phyloP scores from a whole-genome alignment of 345 rosid genomes.

The Noccaea caerulescens region DNA sequence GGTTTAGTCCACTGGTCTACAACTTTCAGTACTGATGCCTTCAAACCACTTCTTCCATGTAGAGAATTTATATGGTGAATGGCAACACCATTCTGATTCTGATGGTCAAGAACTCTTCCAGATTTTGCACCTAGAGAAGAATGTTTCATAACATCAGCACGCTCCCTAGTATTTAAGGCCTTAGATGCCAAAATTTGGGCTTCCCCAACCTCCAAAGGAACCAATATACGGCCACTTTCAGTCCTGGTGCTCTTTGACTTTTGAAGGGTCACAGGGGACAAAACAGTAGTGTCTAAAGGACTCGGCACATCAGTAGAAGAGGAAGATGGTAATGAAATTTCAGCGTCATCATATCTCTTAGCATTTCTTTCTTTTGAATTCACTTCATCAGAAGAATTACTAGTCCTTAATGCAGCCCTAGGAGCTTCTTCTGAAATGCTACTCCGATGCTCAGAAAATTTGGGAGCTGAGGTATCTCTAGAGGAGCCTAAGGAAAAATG shows the following conservation, averaged over 20 bases:
- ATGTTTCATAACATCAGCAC: slow-evolving; percentile 41
- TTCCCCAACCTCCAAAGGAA: slow-evolving; percentile 47
- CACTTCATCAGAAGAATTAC: slow-evolving; percentile 34
- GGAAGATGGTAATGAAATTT: slow-evolving; percentile 39
- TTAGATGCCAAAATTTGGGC: slow-evolving; percentile 38
- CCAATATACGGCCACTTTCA: slow-evolving; percentile 39
- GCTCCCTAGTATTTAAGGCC: slow-evolving; percentile 42
- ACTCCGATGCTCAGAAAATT: slow-evolving; percentile 39
- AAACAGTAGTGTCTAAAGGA: slow-evolving; percentile 29
- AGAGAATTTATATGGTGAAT: slow-evolving; percentile 44
- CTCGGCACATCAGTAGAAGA: slow-evolving; percentile 27
- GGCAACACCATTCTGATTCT: slow-evolving; percentile 43
- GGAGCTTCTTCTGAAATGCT: slow-evolving; percentile 43
- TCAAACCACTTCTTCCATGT: slow-evolving; percentile 53
- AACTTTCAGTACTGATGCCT: slow-evolving; percentile 65
- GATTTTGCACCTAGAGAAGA: slow-evolving; percentile 46
- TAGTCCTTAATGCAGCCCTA: slow-evolving; percentile 34
- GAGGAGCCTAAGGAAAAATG: slow-evolving; percentile 52
- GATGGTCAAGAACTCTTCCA: slow-evolving; percentile 46
- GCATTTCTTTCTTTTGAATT: slow-evolving; percentile 37
- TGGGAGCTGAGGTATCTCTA: slow-evolving; percentile 28
- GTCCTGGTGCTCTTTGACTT: slow-evolving; percentile 44
- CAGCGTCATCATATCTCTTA: slow-evolving; percentile 40
- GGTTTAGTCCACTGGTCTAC: slow-evolving; percentile 73
- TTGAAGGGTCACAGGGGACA: slow-evolving; percentile 36